Evolutionary conservation across 2,329 filamentous ascomycete genomes (phyloP), one percentile per base, ranked within the genome.

Genomic region (Cytospora leucostoma): DNA sequence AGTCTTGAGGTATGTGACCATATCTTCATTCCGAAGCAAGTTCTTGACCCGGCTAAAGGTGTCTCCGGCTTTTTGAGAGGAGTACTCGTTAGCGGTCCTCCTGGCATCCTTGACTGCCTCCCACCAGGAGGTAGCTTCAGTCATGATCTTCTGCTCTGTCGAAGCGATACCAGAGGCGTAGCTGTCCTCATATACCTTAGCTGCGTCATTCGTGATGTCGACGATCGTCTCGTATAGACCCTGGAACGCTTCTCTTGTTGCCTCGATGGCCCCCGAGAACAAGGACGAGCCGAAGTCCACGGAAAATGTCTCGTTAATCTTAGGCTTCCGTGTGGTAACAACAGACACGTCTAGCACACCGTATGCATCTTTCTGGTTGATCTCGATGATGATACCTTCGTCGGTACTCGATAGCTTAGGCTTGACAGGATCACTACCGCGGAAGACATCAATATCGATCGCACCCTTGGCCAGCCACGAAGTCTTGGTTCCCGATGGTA

Each of bases 231-330:
- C 76, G 15, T 78, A 75, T 4, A 82, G 73, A 15, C 67, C 73
- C 47, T 72, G 72, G 44, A 78, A 70, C 8, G 76, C 62, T n/a
- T 77, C 71, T 63, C 76, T 77, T 21, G 80, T 79, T 8, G 75
- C 76, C 61, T 82, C 80, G 7, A 82, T 66, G 15, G 77, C 78
- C 47, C 79, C 77, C 13, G 75, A 76, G 50, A 83, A 71, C 17
- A 78, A 72, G 27, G 79, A 75, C 70, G 75, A 80, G 54, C 84
- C 84, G 72, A 89, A 86, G 71, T 87, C 82, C 35, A 89, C 74
- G 47, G 81, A 79, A 71, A 88, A 84, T 0, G 82, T 82, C 74
- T 88, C 85, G 69, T 84, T 84, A 66, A 88, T 79, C 71, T 80
- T 84, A 32, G 87, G 87, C 65, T 82, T 83, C 61, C 80, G 84